Conservation (phyloP, 2,329 filamentous ascomycete genomes). For the Graphilbum ipis-grandicollis region DNA sequence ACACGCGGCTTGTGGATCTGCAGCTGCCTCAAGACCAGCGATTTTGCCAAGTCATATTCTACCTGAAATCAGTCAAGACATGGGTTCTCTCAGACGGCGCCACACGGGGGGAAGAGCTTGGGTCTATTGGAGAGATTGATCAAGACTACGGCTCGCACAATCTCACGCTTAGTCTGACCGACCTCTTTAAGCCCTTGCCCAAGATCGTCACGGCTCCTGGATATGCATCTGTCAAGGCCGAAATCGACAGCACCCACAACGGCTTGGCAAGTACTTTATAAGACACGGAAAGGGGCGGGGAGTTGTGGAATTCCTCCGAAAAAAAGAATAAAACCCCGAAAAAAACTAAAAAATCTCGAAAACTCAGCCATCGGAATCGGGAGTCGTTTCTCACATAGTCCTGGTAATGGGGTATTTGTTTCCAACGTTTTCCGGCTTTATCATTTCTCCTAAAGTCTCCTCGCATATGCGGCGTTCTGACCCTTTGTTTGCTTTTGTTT, state of each 20-base stretch:
- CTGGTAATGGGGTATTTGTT: conserved; percentile 2
- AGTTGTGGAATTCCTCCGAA: no score
- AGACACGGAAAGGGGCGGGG: no score
- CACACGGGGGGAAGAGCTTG: conserved; percentile 47
- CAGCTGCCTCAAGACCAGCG: conserved; percentile 39
- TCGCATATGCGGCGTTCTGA: conserved; percentile 6
- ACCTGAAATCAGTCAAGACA: conserved; percentile 40
- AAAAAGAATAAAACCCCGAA: neutral
- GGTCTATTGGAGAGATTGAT: conserved; percentile 51
- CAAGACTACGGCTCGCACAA: conserved; percentile 46
- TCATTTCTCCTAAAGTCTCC: conserved; percentile 7
- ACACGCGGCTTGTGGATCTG: conserved; percentile 34
- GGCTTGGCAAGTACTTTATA: neutral
- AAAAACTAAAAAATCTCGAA: conserved; percentile 18
- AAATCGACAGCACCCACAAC: neutral
- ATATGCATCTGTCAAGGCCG: conserved; percentile 23
- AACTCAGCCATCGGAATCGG: conserved; percentile 15
- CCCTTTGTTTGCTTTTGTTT: conserved; percentile 5
- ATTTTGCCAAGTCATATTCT: conserved; percentile 40
- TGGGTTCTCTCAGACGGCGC: conserved; percentile 48
- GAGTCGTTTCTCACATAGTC: no score
- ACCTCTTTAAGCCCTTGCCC: conserved; percentile 47
- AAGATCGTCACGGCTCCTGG: conserved; percentile 18
- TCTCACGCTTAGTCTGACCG: conserved; percentile 53
- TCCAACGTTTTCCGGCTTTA: conserved; percentile 9